Conservation (phyloP, 148 eudicot species). For the Spergularia bocconei region DNA sequence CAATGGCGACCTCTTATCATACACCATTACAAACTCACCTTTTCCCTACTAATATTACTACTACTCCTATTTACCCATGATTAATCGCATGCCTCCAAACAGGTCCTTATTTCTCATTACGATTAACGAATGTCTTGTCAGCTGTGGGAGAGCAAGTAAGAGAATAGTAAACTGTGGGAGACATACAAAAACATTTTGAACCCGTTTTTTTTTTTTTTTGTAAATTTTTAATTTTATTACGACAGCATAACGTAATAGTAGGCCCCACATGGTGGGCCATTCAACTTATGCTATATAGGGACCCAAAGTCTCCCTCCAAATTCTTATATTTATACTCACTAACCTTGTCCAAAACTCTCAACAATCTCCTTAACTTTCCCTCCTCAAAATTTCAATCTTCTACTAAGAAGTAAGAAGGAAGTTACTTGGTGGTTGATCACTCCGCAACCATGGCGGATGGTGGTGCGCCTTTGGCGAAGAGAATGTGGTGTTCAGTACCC, state of each 20-base stretch:
- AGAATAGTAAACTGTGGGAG: constrained; percentile 41
- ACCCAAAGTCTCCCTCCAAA: constrained; percentile 17
- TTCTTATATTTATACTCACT: constrained; percentile 59
- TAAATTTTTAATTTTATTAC: no score
- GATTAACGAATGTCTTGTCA: constrained; percentile 40
- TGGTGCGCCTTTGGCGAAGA: constrained; percentile 28
- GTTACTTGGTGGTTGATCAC: constrained; percentile 1
- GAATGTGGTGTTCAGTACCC: constrained; percentile 65
- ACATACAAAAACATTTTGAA: constrained; percentile 35
- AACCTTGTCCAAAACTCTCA: constrained; percentile 29
- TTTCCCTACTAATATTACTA: constrained; percentile 1
- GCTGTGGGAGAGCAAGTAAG: background rate
- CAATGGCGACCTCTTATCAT: constrained; percentile 28
- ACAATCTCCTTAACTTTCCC: constrained; percentile 20
- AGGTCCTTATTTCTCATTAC: constrained; percentile 40
- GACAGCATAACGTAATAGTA: constrained; percentile 15
- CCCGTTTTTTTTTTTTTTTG: background rate
- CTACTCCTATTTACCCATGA: constrained; percentile 39
- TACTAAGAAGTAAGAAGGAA: background rate
- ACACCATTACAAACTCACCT: constrained; percentile 12
- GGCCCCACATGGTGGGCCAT: constrained; percentile 35
- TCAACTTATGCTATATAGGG: constrained; percentile 18
- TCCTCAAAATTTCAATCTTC: background rate
- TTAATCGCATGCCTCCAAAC: constrained; percentile 64
- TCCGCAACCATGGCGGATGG: constrained; percentile 58